phyloP scores from a whole-genome alignment of 768 basidiomycete species.

The Trametes villosa region DNA sequence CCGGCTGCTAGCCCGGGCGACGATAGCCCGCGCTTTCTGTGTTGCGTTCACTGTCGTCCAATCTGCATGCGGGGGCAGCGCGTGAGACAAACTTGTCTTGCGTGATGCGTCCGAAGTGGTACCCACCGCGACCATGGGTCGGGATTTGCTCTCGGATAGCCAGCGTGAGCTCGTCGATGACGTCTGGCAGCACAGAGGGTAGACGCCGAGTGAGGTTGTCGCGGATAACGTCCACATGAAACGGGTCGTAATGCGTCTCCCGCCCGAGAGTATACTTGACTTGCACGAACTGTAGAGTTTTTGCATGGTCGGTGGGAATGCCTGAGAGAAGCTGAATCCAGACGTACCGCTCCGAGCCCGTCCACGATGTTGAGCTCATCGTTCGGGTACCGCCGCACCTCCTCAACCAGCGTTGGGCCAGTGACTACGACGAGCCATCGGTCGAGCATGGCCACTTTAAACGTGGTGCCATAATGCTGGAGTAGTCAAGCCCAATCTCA shows the following conservation, averaged over 20 bases:
- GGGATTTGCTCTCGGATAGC: slow-evolving; percentile 38
- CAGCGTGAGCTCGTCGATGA: slow-evolving; percentile 30
- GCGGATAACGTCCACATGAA: slow-evolving; percentile 31
- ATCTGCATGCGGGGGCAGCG: slow-evolving; percentile 31
- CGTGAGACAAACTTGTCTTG: neutral
- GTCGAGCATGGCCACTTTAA: too few relatives aligned
- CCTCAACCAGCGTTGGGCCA: too few relatives aligned
- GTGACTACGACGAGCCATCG: too few relatives aligned
- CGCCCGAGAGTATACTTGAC: slow-evolving; percentile 39
- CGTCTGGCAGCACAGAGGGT: slow-evolving; percentile 23
- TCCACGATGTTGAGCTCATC: too few relatives aligned
- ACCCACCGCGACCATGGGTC: slow-evolving; percentile 18
- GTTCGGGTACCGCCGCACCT: too few relatives aligned
- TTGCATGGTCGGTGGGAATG: too few relatives aligned
- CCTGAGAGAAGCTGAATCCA: too few relatives aligned
- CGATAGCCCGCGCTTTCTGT: slow-evolving; percentile 30
- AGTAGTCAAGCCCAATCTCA: neutral
- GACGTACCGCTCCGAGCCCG: too few relatives aligned
- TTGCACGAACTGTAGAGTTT: slow-evolving; percentile 36
- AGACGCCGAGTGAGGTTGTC: slow-evolving; percentile 33
- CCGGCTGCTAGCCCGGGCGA: slow-evolving; percentile 36
- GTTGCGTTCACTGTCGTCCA: slow-evolving; percentile 30
- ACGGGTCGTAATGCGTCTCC: slow-evolving; percentile 17
- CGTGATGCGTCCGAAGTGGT: neutral
- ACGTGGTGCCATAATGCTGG: too few relatives aligned